Evolutionary conservation across 257 asterid genomes (phyloP), one percentile per base, ranked within the genome.

Genomic region (Jaltomata sinuosa): DNA sequence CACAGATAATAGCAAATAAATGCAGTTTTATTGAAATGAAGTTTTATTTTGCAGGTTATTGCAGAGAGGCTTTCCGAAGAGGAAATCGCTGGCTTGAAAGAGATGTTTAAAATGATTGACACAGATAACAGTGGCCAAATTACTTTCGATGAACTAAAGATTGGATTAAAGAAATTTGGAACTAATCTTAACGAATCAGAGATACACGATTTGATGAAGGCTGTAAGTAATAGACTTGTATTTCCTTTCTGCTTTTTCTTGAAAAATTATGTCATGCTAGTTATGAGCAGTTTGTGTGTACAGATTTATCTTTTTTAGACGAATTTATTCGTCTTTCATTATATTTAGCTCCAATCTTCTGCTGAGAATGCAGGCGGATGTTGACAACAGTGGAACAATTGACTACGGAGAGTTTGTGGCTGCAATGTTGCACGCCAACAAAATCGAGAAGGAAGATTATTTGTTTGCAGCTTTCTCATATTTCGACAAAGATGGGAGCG

Each of bases 401-500:
- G 99, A 94, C 88, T 95, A 95, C 53, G 91, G 94, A 15, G 99
- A 95, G 88, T 96, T 96, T 76, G 93, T 96, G 25, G 97, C 99
- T 25, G 99, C 99, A 87, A 96, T 94, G 92, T 84, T 96, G 86
- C 97, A 93, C 87, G 89, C 93, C 62, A 96, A 94, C 96, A 93
- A 96, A 89, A 91, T 93, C 10, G 96, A 93, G 83, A 96, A 87
- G 85, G 99, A 93, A 83, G 97, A 91, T 85, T 95, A 94, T 82
- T 21, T 93, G 81, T 87, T 36, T 81, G 96, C 96, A 9, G 99
- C 99, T 0, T 96, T 96, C 85, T 93, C 97, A 16, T 96, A 88
- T 68, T 96, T 96, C 7, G 99, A 94, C 89, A 94, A 92, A 87
- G 99, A 95, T 22, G 94, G 94, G 6, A 94, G 99, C 11, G 99